phyloP scores from a whole-genome alignment of 352 stramenopile species.

The Pseudoperonospora humuli region DNA sequence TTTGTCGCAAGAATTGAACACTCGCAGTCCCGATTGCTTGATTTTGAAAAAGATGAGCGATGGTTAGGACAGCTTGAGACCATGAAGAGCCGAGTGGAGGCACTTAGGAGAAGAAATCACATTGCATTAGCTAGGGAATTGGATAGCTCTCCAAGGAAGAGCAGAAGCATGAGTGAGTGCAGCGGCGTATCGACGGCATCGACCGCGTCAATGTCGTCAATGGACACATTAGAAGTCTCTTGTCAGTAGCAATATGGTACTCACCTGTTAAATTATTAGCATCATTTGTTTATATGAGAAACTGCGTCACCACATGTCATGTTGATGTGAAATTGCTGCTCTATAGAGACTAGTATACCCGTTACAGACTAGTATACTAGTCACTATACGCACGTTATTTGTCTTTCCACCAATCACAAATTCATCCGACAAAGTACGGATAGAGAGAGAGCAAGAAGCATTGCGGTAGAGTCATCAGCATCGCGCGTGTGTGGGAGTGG shows the following conservation, averaged over 20 bases:
- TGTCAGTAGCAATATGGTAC: slow-evolving; percentile 10
- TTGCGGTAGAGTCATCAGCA: too few species aligned
- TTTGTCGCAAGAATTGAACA: slow-evolving; percentile 24
- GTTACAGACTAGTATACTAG: too few species aligned
- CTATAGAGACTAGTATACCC: too few species aligned
- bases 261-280: slow-evolving; percentile 25
- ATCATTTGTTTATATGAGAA: slow-evolving; percentile 14
- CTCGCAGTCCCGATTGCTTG: slow-evolving; percentile 23
- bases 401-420: background rate
- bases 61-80: slow-evolving; percentile 25
- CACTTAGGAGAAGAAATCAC: slow-evolving; percentile 22
- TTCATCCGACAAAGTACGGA: too few species aligned
- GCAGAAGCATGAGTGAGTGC: slow-evolving; percentile 29
- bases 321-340: too few species aligned
- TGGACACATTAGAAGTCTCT: slow-evolving; percentile 18
- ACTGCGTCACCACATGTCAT: background rate
- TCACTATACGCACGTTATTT: too few species aligned
- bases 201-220: slow-evolving; percentile 26
- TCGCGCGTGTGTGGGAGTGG: too few species aligned
- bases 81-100: slow-evolving; percentile 26
- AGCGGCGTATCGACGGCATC: slow-evolving; percentile 27
- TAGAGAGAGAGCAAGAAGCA: background rate
- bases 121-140: slow-evolving; percentile 16
- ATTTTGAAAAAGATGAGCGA: slow-evolving; percentile 29
- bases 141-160: slow-evolving; percentile 13